A percentile compares a stretch with the other conserved stretches of the same genome.
These are phyloP conservation scores for Phytophthora quininea DNA, from an alignment of 352 stramenopile genomes.

Conservation along the genomic window DNA sequence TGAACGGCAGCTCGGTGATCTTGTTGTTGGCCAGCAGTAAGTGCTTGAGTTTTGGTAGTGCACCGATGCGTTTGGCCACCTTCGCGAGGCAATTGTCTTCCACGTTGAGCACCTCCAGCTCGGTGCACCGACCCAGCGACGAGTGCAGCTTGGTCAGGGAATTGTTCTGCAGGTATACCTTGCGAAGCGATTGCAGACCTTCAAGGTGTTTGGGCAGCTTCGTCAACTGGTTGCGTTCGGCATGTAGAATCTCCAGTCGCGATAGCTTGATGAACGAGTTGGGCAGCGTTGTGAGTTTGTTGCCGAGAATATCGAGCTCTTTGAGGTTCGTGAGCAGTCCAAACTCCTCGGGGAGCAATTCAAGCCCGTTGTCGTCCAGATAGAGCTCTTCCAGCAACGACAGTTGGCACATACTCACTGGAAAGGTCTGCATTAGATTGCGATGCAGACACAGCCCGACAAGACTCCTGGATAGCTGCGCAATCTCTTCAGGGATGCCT, in stretches of 20 bases:
- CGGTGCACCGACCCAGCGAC: constrained; percentile 72
- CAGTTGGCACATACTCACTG: constrained; percentile 66
- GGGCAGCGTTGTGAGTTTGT: constrained; percentile 68
- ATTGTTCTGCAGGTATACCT: constrained; percentile 89
- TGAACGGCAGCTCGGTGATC: constrained; percentile 81
- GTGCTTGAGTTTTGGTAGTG: constrained; percentile 79
- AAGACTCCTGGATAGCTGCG: constrained; percentile 46
- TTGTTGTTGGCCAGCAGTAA: constrained; percentile 86
- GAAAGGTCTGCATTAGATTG: constrained; percentile 67
- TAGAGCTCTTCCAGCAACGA: constrained; percentile 85
- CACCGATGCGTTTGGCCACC: constrained; percentile 85
- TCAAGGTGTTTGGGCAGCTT: constrained; percentile 85
- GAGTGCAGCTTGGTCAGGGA: constrained; percentile 78
- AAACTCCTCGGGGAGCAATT: constrained; percentile 73
- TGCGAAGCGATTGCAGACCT: constrained; percentile 64
- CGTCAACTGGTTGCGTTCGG: constrained; percentile 72
- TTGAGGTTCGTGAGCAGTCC: constrained; percentile 74
- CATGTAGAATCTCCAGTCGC: constrained; percentile 84
- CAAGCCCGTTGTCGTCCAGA: constrained; percentile 77
- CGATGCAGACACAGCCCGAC: constrained; percentile 81
- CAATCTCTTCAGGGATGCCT: constrained; percentile 63
- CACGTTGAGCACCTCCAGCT: constrained; percentile 85
- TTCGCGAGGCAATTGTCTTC: constrained; percentile 85
- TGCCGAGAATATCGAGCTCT: constrained; percentile 79
- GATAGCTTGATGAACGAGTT: constrained; percentile 68